A percentile compares a stretch with the other conserved stretches of the same genome.
Conservation (phyloP, 805 yeast species). For the Debaryomyces castellii region DNA sequence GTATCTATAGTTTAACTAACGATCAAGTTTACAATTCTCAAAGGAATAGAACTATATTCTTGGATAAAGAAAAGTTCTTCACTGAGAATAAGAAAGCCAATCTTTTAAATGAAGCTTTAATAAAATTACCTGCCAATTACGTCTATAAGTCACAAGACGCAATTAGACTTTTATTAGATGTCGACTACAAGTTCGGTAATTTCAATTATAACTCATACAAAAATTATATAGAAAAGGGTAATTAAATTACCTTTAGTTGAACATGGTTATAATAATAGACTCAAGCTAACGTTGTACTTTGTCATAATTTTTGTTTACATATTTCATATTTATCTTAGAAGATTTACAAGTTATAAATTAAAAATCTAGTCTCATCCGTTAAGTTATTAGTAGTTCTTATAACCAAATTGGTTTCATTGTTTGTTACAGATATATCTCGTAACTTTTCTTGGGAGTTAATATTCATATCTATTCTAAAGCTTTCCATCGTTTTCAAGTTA, state of each 20-base stretch:
- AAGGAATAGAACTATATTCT: slow-evolving; percentile 32
- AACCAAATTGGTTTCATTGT: neutral
- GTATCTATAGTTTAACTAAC: slow-evolving; percentile 44
- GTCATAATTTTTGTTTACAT: neutral
- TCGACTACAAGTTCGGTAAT: slow-evolving; percentile 59
- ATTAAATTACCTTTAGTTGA: neutral
- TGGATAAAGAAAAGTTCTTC: slow-evolving; percentile 36
- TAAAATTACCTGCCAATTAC: slow-evolving; percentile 42
- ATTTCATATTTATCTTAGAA: too few species aligned
- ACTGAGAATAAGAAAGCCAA: slow-evolving; percentile 27
- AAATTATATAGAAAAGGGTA: slow-evolving; percentile 27
- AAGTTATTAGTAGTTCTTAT: neutral
- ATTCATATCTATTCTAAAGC: slow-evolving; percentile 1
- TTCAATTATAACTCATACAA: slow-evolving; percentile 52
- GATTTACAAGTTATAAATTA: slow-evolving; percentile 2
- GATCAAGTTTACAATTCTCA: slow-evolving; percentile 45
- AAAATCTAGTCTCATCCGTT: slow-evolving; percentile 1
- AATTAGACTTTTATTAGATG: slow-evolving; percentile 59
- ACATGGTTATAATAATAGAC: neutral
- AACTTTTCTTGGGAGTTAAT: neutral
- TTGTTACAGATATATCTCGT: neutral
- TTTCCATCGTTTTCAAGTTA: slow-evolving; percentile 1
- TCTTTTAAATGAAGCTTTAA: slow-evolving; percentile 38
- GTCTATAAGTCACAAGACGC: slow-evolving; percentile 60
- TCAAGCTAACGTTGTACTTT: neutral